Evolutionary conservation across 2,329 filamentous ascomycete species (phyloP).

Genomic region (Trichoderma pleuroti): DNA sequence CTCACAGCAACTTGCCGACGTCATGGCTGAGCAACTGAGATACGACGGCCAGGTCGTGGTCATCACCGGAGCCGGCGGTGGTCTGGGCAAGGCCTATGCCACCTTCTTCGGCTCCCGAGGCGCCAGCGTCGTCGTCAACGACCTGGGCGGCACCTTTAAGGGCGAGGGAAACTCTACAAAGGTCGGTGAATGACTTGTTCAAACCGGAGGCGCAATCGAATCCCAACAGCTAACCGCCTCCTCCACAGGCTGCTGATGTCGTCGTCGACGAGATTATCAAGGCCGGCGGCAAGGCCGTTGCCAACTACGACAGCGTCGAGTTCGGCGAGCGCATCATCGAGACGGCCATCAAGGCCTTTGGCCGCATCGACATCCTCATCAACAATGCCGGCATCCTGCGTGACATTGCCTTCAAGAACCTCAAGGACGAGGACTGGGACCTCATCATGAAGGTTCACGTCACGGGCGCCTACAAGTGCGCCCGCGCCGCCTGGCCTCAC

Average conservation of each 20-base stretch:
- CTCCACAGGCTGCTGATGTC: slow-evolving; percentile 68
- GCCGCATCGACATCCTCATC: slow-evolving; percentile 89
- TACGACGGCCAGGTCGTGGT: slow-evolving; percentile 83
- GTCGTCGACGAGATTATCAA: slow-evolving; percentile 80
- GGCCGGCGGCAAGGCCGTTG: slow-evolving; percentile 89
- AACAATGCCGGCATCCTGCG: slow-evolving; percentile 97
- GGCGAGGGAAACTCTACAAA: slow-evolving; percentile 85
- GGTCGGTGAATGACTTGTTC: slow-evolving; percentile 46
- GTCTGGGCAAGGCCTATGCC: slow-evolving; percentile 77
- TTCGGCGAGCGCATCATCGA: slow-evolving; percentile 93
- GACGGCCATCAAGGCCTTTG: slow-evolving; percentile 74
- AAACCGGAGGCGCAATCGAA: too few species aligned
- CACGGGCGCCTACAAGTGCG: slow-evolving; percentile 90
- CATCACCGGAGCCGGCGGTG: slow-evolving; percentile 77
- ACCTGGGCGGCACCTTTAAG: slow-evolving; percentile 88
- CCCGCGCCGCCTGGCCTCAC: slow-evolving; percentile 91
- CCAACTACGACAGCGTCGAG: slow-evolving; percentile 95
- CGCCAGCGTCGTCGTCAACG: slow-evolving; percentile 94
- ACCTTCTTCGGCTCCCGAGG: slow-evolving; percentile 88
- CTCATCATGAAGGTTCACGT: slow-evolving; percentile 90
- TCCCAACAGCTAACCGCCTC: slow-evolving; percentile 16
- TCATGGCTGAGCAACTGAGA: slow-evolving; percentile 66
- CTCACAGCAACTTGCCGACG: slow-evolving; percentile 24
- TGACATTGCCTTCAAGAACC: slow-evolving; percentile 97
- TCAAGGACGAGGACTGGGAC: slow-evolving; percentile 97